Base-by-base conservation (phyloP, 2,329 filamentous ascomycete species). In the Colletotrichum neosansevieriae region DNA sequence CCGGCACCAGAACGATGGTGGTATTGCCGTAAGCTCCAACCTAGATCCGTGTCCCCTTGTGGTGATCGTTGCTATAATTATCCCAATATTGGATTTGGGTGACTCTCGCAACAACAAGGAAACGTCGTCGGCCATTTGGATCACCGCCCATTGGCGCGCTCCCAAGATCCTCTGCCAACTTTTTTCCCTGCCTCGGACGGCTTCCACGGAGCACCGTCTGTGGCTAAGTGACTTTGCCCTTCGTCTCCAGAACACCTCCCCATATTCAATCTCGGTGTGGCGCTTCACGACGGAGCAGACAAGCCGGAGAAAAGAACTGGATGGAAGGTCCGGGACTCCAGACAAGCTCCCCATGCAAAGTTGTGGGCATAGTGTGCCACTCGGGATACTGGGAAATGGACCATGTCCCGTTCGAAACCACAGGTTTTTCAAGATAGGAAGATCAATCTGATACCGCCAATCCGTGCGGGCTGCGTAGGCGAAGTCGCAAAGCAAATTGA, bases 401-500 rank as follows among this genome's bases (percentile, higher is more conserved):
- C 4, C 21, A 21, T 21, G 65, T 66, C 49, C 32, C 42, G 29
- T 42, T 54, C 53, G 60, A 64, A 54, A 54, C 53, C 51, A 34
- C 51, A 10, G 17, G 29, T 34, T 45, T 44, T 19, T n/a, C 38
- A 9, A 45, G 44, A 19, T 21, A 36, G n/a, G n/a, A n/a, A n/a
- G 51, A 34, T 68, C 65, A 68, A 68, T 49, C 53, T 68, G 60
- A 63, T 45, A 65, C 60, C 36, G 47, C 34, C 47, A 40, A 59
- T 44, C 53, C 60, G 54, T 45, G 53, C 65, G 38, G 38, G 29
- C 9, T 29, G 65, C 54, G 38, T 49, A 64, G 51, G 65, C 65
- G 53, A 68, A 47, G 65, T 68, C 47, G 53, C 60, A 68, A 53
- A 68, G 45, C 65, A 68, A 49, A 68, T 68, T 68, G 60, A 63